A percentile compares a stretch with the other conserved stretches of the same genome.
These are phyloP conservation scores for Naganishia antarctica DNA, from an alignment of 768 basidiomycete genomes.

Conservation along the genomic window DNA sequence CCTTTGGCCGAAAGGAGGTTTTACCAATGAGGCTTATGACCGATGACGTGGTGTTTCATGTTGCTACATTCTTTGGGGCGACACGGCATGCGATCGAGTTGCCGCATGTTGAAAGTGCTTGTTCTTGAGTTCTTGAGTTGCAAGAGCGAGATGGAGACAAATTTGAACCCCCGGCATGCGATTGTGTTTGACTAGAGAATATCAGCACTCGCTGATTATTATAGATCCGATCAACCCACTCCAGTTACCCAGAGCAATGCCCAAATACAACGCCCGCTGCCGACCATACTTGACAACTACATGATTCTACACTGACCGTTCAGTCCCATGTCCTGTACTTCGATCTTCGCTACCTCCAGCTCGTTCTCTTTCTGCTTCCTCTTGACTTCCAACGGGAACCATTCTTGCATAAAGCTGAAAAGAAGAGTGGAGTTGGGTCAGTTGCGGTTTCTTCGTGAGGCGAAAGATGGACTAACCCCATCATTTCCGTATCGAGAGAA, in stretches of 20 bases:
- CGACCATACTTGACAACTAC: neutral
- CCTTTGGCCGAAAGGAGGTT: too few species aligned
- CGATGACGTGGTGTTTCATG: too few species aligned
- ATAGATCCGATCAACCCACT: neutral
- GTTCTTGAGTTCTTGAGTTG: too few species aligned
- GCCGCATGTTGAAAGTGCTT: too few species aligned
- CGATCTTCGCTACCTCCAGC: conserved; percentile 66
- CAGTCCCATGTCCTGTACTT: conserved; percentile 63
- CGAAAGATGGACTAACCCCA: conserved; percentile 40
- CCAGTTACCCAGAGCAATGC: neutral
- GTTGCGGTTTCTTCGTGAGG: conserved; percentile 66
- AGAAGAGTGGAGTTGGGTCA: conserved; percentile 54
- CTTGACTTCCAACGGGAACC: conserved; percentile 80
- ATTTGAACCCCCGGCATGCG: too few species aligned
- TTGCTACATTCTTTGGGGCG: too few species aligned
- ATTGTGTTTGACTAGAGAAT: too few species aligned
- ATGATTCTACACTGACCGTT: conserved; percentile 25
- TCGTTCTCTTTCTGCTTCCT: conserved; percentile 71
- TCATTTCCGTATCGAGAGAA: conserved; percentile 44
- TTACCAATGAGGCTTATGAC: too few species aligned
- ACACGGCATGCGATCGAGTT: too few species aligned
- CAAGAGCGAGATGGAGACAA: too few species aligned
- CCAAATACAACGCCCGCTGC: conserved; percentile 4
- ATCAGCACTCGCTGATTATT: neutral
- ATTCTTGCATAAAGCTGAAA: conserved; percentile 81